phyloP scores from a whole-genome alignment of 139 green algal genomes.

The Gonium pectorale region DNA sequence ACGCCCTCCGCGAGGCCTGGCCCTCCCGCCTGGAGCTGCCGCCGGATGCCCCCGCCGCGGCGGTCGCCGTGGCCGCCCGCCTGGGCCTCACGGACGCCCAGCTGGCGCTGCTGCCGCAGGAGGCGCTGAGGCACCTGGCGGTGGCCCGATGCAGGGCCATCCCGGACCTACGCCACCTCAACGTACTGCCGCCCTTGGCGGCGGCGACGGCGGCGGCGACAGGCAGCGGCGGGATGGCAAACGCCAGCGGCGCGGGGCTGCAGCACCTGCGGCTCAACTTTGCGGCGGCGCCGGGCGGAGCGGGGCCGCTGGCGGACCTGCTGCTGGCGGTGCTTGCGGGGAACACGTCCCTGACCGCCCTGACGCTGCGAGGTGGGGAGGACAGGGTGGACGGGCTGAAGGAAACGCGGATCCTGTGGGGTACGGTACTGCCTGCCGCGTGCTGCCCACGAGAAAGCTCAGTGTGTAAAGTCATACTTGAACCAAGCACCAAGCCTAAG shows the following conservation, averaged over 20 bases:
- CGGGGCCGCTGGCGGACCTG: slow-evolving; percentile 15
- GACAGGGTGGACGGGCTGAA: not conserved
- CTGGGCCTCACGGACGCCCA: slow-evolving; percentile 43
- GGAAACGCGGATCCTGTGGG: no score
- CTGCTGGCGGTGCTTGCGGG: slow-evolving; percentile 31
- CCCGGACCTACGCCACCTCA: slow-evolving; percentile 47
- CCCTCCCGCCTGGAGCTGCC: not conserved
- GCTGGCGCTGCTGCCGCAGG: slow-evolving; percentile 28
- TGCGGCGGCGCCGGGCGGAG: not conserved
- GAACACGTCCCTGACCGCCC: slow-evolving; percentile 52
- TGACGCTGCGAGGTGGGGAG: slow-evolving; percentile 43
- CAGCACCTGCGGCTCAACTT: slow-evolving; percentile 24
- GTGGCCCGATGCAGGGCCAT: slow-evolving; percentile 2
- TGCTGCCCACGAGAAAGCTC: not conserved
- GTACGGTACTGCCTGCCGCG: not conserved
- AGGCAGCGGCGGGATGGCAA: not conserved
- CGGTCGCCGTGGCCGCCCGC: not conserved
- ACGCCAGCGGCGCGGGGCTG: slow-evolving; percentile 2
- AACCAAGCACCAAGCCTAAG: no score
- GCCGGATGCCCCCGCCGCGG: not conserved
- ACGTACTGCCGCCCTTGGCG: not conserved
- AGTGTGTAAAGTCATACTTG: not conserved
- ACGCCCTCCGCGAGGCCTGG: slow-evolving; percentile 7
- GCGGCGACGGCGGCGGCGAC: not conserved
- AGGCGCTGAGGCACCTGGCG: slow-evolving; percentile 28